Conservation (phyloP, 2,329 filamentous ascomycete genomes). For the Pezicula rhizophila region DNA sequence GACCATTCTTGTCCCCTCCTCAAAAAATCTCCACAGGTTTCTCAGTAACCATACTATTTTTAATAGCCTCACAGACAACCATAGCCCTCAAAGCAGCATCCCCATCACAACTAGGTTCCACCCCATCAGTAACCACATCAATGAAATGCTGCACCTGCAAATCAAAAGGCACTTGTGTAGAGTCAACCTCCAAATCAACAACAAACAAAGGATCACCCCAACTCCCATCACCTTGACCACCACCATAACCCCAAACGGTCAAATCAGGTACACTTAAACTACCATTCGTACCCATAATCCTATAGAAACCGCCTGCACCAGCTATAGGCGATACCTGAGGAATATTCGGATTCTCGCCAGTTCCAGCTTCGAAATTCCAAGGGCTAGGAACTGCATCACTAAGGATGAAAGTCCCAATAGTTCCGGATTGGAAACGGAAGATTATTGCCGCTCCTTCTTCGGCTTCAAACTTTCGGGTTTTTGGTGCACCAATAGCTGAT, state of each 20-base stretch:
- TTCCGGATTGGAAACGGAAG: constrained; percentile 45
- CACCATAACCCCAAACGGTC: constrained; percentile 40
- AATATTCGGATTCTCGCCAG: constrained; percentile 51
- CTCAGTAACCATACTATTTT: constrained; percentile 34
- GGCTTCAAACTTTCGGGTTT: constrained; percentile 39
- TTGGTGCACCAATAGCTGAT: constrained; percentile 40
- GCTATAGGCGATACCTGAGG: constrained; percentile 32
- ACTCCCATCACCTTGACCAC: constrained; percentile 8
- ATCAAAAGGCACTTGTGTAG: constrained; percentile 41
- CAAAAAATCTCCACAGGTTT: constrained; percentile 13
- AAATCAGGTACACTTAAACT: constrained; percentile 49
- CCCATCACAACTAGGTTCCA: constrained; percentile 39
- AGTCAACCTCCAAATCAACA: constrained; percentile 13
- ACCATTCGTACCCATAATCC: constrained; percentile 47
- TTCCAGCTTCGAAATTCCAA: constrained; percentile 50
- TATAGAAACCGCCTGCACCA: constrained; percentile 35
- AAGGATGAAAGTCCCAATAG: constrained; percentile 51
- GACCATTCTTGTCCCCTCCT: background rate
- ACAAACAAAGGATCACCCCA: constrained; percentile 10
- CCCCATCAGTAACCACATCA: constrained; percentile 37
- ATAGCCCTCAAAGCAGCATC: constrained; percentile 45
- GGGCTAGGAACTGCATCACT: constrained; percentile 45
- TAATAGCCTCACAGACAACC: constrained; percentile 45
- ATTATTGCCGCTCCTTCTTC: constrained; percentile 52
- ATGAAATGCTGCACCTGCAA: constrained; percentile 46